Evolutionary conservation across 2,329 filamentous ascomycete species (phyloP), one percentile per base, ranked within the genome.

Genomic region (Epichloe gansuensis): DNA sequence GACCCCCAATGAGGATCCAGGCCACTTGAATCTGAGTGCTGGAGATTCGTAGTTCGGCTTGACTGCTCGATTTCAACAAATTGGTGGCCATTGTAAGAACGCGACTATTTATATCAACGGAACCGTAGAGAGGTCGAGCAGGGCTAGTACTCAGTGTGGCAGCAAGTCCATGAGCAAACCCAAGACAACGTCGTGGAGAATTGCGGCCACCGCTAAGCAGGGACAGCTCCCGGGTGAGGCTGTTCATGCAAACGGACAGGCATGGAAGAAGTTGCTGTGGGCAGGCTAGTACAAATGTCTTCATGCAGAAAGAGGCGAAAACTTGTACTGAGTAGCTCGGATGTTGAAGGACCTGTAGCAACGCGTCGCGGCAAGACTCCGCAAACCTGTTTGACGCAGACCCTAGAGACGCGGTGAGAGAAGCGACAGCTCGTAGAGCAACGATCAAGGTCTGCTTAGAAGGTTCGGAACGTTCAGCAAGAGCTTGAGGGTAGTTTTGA

Each of bases 251-350:
- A 46, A 97, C 88, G 0, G 91, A 95, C 17, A 97, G 82, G 57
- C 90, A 93, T 3, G 89, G 88, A 5, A 97, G 73, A 5, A 98
- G 79, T 64, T 97, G 91, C 59, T 95, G 88, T 4, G 93, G 93
- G 60, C 90, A 96, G 13, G 90, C 90, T 44, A 95, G 75, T 1
- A 95, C 88, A 62, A 97, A 93, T 0, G 80, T 82, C 60, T 91
- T 89, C 60, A 97, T 74, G 63, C 90, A 95, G 55, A 87, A 81
- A 4, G 93, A 88, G 1, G 89, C 85, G 61, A 93, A 86, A 3
- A 97, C 83, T 64, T 98, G 93, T 2, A 98, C 93, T 4, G 90
- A 93, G 67, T 97, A 97, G 68, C 89, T 96, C 0, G 91, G 89
- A 67, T 98, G 93, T 61, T 95, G 88, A 28, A 97, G 74, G 5